phyloP scores from a whole-genome alignment of 2,329 filamentous ascomycete species.

The Fusarium subtropicale region DNA sequence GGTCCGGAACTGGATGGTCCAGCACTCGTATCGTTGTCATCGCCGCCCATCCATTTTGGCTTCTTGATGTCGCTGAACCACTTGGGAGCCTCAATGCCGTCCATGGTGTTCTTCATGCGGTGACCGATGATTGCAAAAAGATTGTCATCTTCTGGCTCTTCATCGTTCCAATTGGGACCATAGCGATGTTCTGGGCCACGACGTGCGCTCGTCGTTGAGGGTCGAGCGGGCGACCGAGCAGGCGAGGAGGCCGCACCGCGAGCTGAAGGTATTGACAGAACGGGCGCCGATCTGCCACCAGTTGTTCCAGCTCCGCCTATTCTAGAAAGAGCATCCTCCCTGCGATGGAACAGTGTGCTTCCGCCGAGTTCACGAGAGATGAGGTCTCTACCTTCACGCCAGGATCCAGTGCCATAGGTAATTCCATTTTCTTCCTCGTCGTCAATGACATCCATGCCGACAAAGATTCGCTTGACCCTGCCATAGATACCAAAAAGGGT shows the following conservation, averaged over 20 bases:
- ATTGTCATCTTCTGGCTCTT: constrained; percentile 78
- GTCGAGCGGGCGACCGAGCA: constrained; percentile 58
- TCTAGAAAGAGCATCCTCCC: constrained; percentile 57
- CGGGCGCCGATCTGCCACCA: constrained; percentile 56
- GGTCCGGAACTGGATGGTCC: constrained; percentile 43
- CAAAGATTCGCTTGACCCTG: constrained; percentile 81
- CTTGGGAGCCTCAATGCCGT: constrained; percentile 81
- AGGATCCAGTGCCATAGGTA: constrained; percentile 81
- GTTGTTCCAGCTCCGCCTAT: constrained; percentile 45
- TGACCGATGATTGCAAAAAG: constrained; percentile 88
- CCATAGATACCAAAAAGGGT: constrained; percentile 92
- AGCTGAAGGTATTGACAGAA: constrained; percentile 61
- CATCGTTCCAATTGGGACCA: constrained; percentile 57
- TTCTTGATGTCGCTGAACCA: constrained; percentile 84
- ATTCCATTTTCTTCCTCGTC: constrained; percentile 74
- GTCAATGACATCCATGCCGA: constrained; percentile 78
- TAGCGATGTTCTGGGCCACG: constrained; percentile 46
- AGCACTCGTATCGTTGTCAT: constrained; percentile 52
- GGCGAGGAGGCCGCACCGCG: constrained; percentile 52
- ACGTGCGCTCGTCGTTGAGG: constrained; percentile 41
- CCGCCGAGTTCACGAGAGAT: constrained; percentile 88
- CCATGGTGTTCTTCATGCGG: constrained; percentile 91
- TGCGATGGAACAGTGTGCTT: constrained; percentile 64
- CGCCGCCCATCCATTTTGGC: constrained; percentile 83
- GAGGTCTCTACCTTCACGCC: constrained; percentile 90